Evolutionary conservation across 2,329 filamentous ascomycete genomes (phyloP), one percentile per base, ranked within the genome.

Genomic region (Sporothrix inflata): DNA sequence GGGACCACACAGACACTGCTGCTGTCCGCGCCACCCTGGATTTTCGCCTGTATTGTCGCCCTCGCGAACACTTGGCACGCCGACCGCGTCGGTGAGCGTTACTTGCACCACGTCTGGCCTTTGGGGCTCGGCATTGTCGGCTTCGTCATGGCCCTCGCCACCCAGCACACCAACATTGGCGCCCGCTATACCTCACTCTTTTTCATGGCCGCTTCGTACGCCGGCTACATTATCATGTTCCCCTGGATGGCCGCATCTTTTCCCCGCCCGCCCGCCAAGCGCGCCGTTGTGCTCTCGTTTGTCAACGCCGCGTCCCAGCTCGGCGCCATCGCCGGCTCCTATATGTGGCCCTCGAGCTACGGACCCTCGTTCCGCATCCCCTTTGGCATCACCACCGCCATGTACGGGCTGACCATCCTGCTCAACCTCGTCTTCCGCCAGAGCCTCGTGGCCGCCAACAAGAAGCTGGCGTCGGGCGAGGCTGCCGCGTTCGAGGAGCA

Each of bases 151-250:
- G 55, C 57, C 53, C 47, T 71, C 7, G 38, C 65, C 24, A 73
- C 70, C 4, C 8, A 7, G 4, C 87, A 87, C 4, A 85, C 83
- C 34, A 88, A 87, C 76, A 79, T 84, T 1, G 86, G 86, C 1
- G 87, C 86, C 7, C 86, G 88, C 69, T 90, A 90, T 78, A 78
- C 89, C 5, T 87, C 88, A 1, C 83, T 90, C 19, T 90, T 90
- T 80, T 81, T 90, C 0, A 86, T 89, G 76, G 85, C 88, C 0
- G 83, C 71, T 4, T 66, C 65, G 1, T 90, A 90, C 74, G 87
- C 87, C 0, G 86, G 86, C 12, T 84, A 83, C 79, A 86, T 86
- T 75, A 83, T 87, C 71, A 82, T 85, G 45, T 70, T 67, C 75
- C 85, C 55, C 6, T 69, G 57, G 60, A 42, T 71, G 24, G 84